A percentile compares a stretch with the other conserved stretches of the same genome.
Conservation (phyloP, 2,329 filamentous ascomycete species). For the Fusarium papillatum region DNA sequence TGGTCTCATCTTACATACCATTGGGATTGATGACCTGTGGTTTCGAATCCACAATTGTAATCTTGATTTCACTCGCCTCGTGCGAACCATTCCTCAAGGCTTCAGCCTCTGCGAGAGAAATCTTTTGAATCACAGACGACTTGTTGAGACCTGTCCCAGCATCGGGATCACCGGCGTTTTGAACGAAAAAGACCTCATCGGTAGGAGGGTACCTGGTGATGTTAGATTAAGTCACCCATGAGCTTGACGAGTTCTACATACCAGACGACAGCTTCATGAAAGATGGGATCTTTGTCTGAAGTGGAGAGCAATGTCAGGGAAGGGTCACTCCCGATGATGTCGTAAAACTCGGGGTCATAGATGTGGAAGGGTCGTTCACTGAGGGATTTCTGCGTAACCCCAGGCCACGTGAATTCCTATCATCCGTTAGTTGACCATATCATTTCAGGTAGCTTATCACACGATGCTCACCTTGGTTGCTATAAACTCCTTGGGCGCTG, state of each 20-base stretch:
- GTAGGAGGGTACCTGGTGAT: slow-evolving; percentile 53
- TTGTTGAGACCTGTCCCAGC: slow-evolving; percentile 65
- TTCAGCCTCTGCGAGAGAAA: slow-evolving; percentile 59
- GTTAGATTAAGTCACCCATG: not conserved
- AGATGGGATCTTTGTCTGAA: slow-evolving; percentile 59
- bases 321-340: slow-evolving; percentile 63
- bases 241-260: not conserved
- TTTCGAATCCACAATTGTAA: slow-evolving; percentile 56
- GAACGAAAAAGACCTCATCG: slow-evolving; percentile 67
- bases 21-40: slow-evolving; percentile 65
- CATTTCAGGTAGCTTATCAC: too few species aligned
- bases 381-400: slow-evolving; percentile 38
- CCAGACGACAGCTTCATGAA: slow-evolving; percentile 70
- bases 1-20: slow-evolving; percentile 47
- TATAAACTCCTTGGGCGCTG: slow-evolving; percentile 29
- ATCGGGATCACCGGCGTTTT: slow-evolving; percentile 61
- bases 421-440: not conserved
- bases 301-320: slow-evolving; percentile 63
- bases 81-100: slow-evolving; percentile 32
- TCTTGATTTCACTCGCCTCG: slow-evolving; percentile 51
- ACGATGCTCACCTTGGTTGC: slow-evolving; percentile 25
- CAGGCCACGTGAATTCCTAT: slow-evolving; percentile 38
- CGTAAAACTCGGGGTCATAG: slow-evolving; percentile 64
- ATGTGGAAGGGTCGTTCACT: slow-evolving; percentile 40
- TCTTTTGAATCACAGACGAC: slow-evolving; percentile 65